Base-by-base conservation (phyloP, 2,329 filamentous ascomycete genomes). In the Teratosphaeria zuluensis region DNA sequence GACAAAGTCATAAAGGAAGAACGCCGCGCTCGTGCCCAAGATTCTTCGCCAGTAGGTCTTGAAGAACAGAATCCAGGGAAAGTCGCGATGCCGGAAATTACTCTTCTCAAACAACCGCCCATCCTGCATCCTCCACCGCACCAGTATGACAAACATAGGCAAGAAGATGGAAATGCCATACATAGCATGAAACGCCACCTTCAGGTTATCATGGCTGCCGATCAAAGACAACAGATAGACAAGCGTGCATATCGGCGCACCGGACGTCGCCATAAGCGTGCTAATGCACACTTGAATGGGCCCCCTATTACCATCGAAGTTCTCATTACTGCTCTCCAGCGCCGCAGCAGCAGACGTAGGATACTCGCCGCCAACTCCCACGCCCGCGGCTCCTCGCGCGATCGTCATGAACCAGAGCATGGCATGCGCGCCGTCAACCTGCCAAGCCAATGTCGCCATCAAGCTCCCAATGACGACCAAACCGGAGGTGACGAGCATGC, bases 381-480 rank as follows among this genome's bases (percentile, higher is more conserved):
- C 76, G 2, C 78, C 65, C 16, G 61, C 74, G 24, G 79, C 70
- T 4, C 79, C 79, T 51, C 79, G 73, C 2, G 77, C 73, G 21
- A 81, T 68, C 0, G 76, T 79, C 72, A 80, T 70, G 74, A 80
- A 80, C 78, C 78, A 80, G 57, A 80, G 77, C 77, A 81, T 80
- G 14, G 76, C 78, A 48, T 48, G 42, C 42, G n/a, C 42, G 42
- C 42, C 42, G 42, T 48, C 42, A n/a, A 48, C 42, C 42, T 48
- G 42, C 42, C 42, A 48, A 5, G 42, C 42, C 4, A 48, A n/a
- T 8, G 63, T 65, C 0, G 77, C 77, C 19, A 80, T 61, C 28
- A 79, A 73, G 1, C 75, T 72, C 3, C 78, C 77, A 35, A 79
- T 56, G 8, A 79, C 74, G 19, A 80, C 72, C 67, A 78, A 74